A percentile compares a stretch with the other conserved stretches of the same genome.
Conservation (phyloP, 257 asterid species). For the Solanum rostratum region DNA sequence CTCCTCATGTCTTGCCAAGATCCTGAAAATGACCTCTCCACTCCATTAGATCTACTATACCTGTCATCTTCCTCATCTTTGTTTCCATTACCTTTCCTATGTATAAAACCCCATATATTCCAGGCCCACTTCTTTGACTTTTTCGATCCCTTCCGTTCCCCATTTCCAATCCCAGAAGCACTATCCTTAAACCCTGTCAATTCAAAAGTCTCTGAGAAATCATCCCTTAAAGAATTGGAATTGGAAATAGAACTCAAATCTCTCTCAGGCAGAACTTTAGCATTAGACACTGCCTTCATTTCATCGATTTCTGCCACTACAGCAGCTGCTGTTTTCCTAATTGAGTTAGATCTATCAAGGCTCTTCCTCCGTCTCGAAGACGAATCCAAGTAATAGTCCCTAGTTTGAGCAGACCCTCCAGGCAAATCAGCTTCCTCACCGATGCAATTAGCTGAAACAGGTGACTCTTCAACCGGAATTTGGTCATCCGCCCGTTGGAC, state of each 20-base stretch:
- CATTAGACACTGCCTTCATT: constrained; percentile 40
- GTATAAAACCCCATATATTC: constrained; percentile 62
- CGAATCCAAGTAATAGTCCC: constrained; percentile 67
- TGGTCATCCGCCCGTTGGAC: constrained; percentile 41
- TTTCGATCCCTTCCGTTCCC: constrained; percentile 43
- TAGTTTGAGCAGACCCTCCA: constrained; percentile 73
- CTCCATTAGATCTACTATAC: constrained; percentile 50
- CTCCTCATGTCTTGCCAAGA: constrained; percentile 60
- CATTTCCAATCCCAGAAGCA: constrained; percentile 36
- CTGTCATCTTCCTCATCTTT: constrained; percentile 56
- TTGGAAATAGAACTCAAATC: constrained; percentile 50
- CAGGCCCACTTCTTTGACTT: constrained; percentile 65
- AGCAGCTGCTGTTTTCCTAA: constrained; percentile 72
- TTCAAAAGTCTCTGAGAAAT: constrained; percentile 60
- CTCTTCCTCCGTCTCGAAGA: constrained; percentile 82
- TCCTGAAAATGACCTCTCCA: constrained; percentile 54
- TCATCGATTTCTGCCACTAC: constrained; percentile 82
- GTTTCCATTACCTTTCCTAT: constrained; percentile 35
- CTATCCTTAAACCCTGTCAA: constrained; percentile 35
- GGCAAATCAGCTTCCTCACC: constrained; percentile 41
- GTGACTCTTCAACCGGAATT: constrained; percentile 59
- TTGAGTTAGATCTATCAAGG: constrained; percentile 75
- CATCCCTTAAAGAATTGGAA: constrained; percentile 64
- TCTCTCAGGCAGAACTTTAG: constrained; percentile 40
- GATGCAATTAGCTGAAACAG: background rate